Percentiles rank a stretch among this genome's conserved stretches.
These are phyloP conservation scores for Aulographum hederae DNA, from an alignment of 2,329 filamentous ascomycete species.

Conservation along the genomic window DNA sequence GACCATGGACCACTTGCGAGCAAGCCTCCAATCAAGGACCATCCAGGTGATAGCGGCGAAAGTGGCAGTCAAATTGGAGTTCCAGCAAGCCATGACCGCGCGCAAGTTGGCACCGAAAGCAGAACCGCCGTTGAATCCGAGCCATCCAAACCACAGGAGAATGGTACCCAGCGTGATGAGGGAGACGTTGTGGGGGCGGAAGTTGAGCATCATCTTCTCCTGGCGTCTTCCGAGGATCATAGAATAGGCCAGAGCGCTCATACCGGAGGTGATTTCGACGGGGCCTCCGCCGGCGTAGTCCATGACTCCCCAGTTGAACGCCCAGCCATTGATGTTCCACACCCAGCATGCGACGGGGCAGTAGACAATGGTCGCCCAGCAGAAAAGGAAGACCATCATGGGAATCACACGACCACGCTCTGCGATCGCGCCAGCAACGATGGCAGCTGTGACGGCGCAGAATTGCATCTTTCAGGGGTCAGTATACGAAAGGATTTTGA, in stretches of 20 bases:
- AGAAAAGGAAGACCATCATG: slow-evolving; percentile 87
- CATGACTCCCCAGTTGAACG: slow-evolving; percentile 72
- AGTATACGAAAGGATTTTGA: slow-evolving; percentile 20
- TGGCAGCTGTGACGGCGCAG: slow-evolving; percentile 78
- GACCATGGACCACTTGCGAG: slow-evolving; percentile 86
- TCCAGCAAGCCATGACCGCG: slow-evolving; percentile 95
- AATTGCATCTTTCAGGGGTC: too few relatives aligned
- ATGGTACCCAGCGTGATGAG: slow-evolving; percentile 90
- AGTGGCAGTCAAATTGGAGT: slow-evolving; percentile 83
- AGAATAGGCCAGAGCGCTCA: slow-evolving; percentile 87
- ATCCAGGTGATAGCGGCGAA: slow-evolving; percentile 90
- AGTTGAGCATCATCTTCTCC: slow-evolving; percentile 99
- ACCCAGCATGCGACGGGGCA: slow-evolving; percentile 93
- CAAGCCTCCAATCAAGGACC: slow-evolving; percentile 84
- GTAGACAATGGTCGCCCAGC: slow-evolving; percentile 95
- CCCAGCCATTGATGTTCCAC: slow-evolving; percentile 93
- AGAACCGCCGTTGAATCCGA: slow-evolving; percentile 96
- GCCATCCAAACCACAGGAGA: slow-evolving; percentile 96
- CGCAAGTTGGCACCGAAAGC: slow-evolving; percentile 86
- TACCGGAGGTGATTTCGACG: slow-evolving; percentile 89
- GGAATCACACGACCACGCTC: slow-evolving; percentile 87
- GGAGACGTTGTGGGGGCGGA: slow-evolving; percentile 96
- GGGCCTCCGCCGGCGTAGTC: slow-evolving; percentile 95
- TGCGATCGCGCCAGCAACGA: slow-evolving; percentile 79
- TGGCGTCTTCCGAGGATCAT: slow-evolving; percentile 89